Base-by-base conservation (phyloP, 1,284 basidiomycete species). In the Athelia psychrophila region DNA sequence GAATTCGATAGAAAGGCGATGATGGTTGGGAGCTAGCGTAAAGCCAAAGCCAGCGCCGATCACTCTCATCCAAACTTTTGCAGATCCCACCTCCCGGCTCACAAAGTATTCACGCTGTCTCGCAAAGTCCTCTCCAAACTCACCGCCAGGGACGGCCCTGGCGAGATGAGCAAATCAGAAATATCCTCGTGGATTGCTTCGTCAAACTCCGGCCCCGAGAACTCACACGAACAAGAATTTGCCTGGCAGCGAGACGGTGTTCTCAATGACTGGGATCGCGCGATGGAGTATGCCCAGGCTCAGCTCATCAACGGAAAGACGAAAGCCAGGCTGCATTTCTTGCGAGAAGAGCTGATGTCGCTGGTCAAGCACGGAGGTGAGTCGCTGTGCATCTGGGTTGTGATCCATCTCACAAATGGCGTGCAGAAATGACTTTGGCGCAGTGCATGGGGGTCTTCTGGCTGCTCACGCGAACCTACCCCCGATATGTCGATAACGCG, bases 381-480 rank as follows among this genome's bases (percentile, higher is more conserved):
- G 79, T 68, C 9, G 18, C 20, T 32, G 20, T 1, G 9, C 16
- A 40, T 35, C 45, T 25, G 40, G 44, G n/a, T 27, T 4, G 2
- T 16, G 15, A 1, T 3, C 1, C 19, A 44, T 3, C 24, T 3
- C 40, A 3, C 20, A 2, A 48, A 2, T 44, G 54, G 57, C 3
- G 9, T 53, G 23, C 51, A 91, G 88, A 87, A 62, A 73, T 93
- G 47, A 76, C 72, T 46, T 69, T 86, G 33, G 72, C 79, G 0
- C 85, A 92, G 63, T 77, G 75, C 18, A 64, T 86, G 65, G 90
- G 93, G 61, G 65, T 95, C 25, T 87, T 93, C 66, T 76, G 78
- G 55, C 70, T 93, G 1, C 70, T 94, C 45, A 85, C 86, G 1
- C 70, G 83, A 44, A 93, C 88, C 0, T 88, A 91, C 64, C 79